A percentile compares a stretch with the other conserved stretches of the same genome.
These are phyloP conservation scores for Proliferodiscus dingleyae DNA, from an alignment of 2,329 filamentous ascomycete species.

Conservation along the genomic window DNA sequence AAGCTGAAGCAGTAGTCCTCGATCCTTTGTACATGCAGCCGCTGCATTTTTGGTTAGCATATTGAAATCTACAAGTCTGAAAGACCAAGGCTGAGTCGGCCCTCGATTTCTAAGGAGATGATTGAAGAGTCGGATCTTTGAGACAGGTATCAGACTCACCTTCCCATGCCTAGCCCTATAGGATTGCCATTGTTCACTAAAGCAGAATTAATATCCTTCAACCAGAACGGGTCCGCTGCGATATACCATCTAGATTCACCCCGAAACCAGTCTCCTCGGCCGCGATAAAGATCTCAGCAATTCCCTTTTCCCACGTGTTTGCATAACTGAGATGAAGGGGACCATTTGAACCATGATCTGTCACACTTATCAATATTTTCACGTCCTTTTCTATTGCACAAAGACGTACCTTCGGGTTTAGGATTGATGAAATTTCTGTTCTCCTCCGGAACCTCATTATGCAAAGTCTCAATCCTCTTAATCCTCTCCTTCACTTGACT, in stretches of 20 bases:
- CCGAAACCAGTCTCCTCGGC: conserved; percentile 45
- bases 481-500: conserved; percentile 45
- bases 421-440: conserved; percentile 45
- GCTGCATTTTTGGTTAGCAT: too few relatives aligned
- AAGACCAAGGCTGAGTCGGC: too few relatives aligned
- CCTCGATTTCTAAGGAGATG: too few relatives aligned
- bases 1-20: conserved; percentile 47
- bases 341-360: conserved; percentile 46
- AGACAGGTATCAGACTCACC: too few relatives aligned
- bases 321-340: conserved; percentile 45
- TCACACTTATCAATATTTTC: neutral
- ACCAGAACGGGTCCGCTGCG: too few relatives aligned
- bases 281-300: conserved; percentile 41
- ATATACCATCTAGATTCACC: conserved; percentile 34
- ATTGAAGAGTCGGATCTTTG: too few relatives aligned
- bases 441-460: conserved; percentile 35
- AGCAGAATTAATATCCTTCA: conserved; percentile 15
- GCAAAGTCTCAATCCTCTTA: conserved; percentile 50
- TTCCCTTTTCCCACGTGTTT: conserved; percentile 44
- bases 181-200: conserved; percentile 57
- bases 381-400: neutral
- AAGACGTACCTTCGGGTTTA: conserved; percentile 24
- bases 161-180: conserved; percentile 47
- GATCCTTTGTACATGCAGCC: conserved; percentile 45
- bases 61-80: too few relatives aligned